Evolutionary conservation across 352 stramenopile species (phyloP), one percentile per base, ranked within the genome.

Genomic region (Globisporangium abappressorium): DNA sequence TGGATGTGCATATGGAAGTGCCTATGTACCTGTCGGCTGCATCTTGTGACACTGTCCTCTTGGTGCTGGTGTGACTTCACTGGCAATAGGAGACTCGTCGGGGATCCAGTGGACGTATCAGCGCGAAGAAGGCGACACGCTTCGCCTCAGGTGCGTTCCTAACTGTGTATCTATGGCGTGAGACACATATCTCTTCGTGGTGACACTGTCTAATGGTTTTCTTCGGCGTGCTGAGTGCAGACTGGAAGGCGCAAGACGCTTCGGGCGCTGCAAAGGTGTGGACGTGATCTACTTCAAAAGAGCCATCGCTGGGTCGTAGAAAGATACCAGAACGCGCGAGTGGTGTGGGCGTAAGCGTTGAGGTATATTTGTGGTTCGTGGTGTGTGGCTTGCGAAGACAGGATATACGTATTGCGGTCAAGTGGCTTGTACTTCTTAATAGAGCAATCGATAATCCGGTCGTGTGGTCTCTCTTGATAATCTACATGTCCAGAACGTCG

Each of bases 211-310:
- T 33, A 22, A 2, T 4, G 2, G 22, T 6, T 51, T 18, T 51
- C 18, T 22, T 24, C 22, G 43, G 43, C 18, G 43, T 22, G 3
- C 5, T 49, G 41, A 1, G 6, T 26, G 5, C 53, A 91, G 85
- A 3, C 57, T 94, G n/a, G 82, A 91, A 70, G 85, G 84, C 3
- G 85, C 82, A 3, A 90, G 86, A 70, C 81, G 81, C 9, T 91
- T 90, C 60, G 84, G 77, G 1, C 70, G 85, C 47, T 94, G 84
- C 72, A 92, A 92, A 55, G 86, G 84, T n/a, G 86, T 94, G 6
- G 86, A 94, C 56, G 81, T 91, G 62, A 92, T 94, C 56, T 94
- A 92, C 75, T 90, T 94, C 57, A 66, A 75, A 55, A 57, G 77
- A 72, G 60, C 18, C 54, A n/a, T 34, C 20, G 43, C 38, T 43